Percentiles rank a stretch among this genome's conserved stretches.
These are phyloP conservation scores for Tuctoria greenei DNA, from an alignment of 176 grass and related monocot species.

Conservation along the genomic window DNA sequence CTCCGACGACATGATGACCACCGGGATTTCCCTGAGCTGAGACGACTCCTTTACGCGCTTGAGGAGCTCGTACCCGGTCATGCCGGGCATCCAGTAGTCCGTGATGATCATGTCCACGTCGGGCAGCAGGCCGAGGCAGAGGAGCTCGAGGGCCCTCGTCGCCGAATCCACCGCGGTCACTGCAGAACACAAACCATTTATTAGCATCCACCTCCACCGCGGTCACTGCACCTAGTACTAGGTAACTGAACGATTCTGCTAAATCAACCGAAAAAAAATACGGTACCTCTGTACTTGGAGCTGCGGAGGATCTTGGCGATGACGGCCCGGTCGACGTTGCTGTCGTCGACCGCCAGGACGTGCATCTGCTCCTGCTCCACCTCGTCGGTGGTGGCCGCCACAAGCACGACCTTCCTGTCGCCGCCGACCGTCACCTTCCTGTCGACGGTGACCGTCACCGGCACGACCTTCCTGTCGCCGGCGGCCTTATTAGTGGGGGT, in stretches of 20 bases:
- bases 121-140: slow-evolving; percentile 56
- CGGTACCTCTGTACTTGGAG: slow-evolving; percentile 75
- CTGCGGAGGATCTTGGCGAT: slow-evolving; percentile 73
- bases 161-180: slow-evolving; percentile 83
- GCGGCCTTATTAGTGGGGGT: too few relatives aligned
- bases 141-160: slow-evolving; percentile 66
- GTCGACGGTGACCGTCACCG: slow-evolving; percentile 10
- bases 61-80: slow-evolving; percentile 93
- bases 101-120: slow-evolving; percentile 95
- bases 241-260: too few relatives aligned
- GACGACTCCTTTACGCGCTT: slow-evolving; percentile 84
- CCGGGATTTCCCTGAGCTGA: slow-evolving; percentile 60
- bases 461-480: slow-evolving; percentile 34
- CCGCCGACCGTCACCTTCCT: too few relatives aligned
- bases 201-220: too few relatives aligned
- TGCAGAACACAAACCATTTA: too few relatives aligned
- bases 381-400: slow-evolving; percentile 7
- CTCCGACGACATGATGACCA: slow-evolving; percentile 95
- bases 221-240: too few relatives aligned
- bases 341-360: slow-evolving; percentile 88
- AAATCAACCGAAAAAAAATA: too few relatives aligned
- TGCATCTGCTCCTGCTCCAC: slow-evolving; percentile 50
- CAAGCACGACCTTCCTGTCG: slow-evolving; percentile 37
- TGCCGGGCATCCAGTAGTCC: slow-evolving; percentile 96
- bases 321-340: slow-evolving; percentile 72